Base-by-base conservation (phyloP, 2,329 filamentous ascomycete species). In the Neurospora sp. region DNA sequence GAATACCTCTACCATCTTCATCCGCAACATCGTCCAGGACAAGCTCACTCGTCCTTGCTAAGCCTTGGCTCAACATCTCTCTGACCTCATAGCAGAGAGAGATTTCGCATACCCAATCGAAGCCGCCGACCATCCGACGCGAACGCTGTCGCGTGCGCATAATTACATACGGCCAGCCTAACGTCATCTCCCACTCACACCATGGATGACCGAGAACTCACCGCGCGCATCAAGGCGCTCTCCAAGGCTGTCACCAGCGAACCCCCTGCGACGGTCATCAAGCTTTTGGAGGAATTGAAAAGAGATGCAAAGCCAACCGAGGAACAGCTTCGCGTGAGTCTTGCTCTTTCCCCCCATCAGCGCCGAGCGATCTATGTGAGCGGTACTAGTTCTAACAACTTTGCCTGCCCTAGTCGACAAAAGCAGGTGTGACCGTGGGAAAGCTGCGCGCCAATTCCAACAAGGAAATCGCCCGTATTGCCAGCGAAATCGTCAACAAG, bases 371-470 rank as follows among this genome's bases (percentile, higher is more conserved):
- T 42, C 15, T 42, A 42, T 17, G 19, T 58, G 46, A 58, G 46
- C 46, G 46, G 46, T 58, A 58, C 23, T 8, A 67, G 70, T 40
- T 71, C 66, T 40, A 19, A 40, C 66, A 66, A 66, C n/a, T 42
- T 38, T 66, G 38, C 68, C 23, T 13, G 23, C 7, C 23, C 23
- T 72, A 91, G 89, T 85, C 91, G 58, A 98, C 95, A n/a, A 92
- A 91, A 76, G 95, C 97, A 68, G 96, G 96, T 76, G 90, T 97
- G 74, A 89, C 91, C 68, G 92, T 98, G 73, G 95, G 94, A 79
- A 95, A 93, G 79, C 87, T 90, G 68, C 85, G 89, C 69, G 81
- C 91, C 72, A 93, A 96, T 79, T 80, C 89, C 70, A 91, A 96
- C 84, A 93, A 92, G 79, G 89, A 94, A 62, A 91, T 98, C 75